These are phyloP conservation scores for Salix caprea DNA, from an alignment of 345 rosid species.

Conservation along the genomic window DNA sequence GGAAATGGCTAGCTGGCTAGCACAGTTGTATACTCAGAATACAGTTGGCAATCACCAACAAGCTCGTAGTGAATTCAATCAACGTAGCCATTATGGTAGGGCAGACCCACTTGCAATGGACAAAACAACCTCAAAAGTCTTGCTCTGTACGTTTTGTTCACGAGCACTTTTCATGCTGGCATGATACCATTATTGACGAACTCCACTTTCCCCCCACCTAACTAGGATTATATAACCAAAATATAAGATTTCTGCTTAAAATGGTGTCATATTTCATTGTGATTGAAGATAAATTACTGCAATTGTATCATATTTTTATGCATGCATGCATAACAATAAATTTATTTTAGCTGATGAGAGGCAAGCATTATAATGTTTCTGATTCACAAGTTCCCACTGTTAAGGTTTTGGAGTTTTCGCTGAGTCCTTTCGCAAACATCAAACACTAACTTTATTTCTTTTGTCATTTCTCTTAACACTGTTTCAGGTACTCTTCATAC, in stretches of 20 bases:
- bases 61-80: not conserved
- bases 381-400: too few relatives aligned
- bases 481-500: conserved; percentile 80
- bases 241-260: not conserved
- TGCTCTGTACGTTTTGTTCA: not conserved
- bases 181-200: too few relatives aligned
- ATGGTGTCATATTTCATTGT: not conserved
- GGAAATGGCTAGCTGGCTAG: not conserved
- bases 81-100: not conserved
- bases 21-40: not conserved
- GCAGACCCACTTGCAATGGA: not conserved
- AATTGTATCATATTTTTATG: not conserved
- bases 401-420: not conserved
- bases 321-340: not conserved
- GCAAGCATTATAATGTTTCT: not conserved
- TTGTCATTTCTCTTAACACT: not conserved
- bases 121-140: not conserved
- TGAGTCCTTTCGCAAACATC: conserved; percentile 13
- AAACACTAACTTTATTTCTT: not conserved
- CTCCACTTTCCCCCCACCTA: too few relatives aligned
- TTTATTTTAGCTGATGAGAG: not conserved
- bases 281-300: not conserved
- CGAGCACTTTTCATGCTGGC: too few relatives aligned
- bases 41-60: not conserved
- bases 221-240: not conserved